A percentile compares a stretch with the other conserved stretches of the same genome.
Conservation (phyloP, 2,329 filamentous ascomycete species). For the Pseudogymnoascus sp. region DNA sequence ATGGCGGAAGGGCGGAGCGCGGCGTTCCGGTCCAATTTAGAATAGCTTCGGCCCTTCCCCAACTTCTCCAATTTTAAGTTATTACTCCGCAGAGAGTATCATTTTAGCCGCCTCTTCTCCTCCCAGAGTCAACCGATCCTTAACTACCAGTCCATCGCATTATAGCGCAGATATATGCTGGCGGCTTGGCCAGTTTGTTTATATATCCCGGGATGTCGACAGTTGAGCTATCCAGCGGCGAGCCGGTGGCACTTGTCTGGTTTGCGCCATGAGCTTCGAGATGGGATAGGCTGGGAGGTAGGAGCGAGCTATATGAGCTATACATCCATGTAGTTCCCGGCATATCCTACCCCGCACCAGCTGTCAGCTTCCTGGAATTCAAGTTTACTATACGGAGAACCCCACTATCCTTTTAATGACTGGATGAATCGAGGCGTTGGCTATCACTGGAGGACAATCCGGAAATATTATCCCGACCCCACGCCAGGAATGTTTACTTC, state of each 20-base stretch:
- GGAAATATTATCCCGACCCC: background rate
- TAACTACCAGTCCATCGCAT: background rate
- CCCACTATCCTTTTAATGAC: background rate
- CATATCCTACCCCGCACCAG: constrained; percentile 4
- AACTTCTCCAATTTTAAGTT: constrained; percentile 2
- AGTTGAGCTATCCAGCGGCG: background rate
- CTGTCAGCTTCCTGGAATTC: background rate
- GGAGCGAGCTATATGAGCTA: background rate
- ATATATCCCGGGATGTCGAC: background rate
- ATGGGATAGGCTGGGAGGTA: background rate
- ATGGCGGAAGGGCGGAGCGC: background rate
- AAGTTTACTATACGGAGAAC: no score
- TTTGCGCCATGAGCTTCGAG: background rate
- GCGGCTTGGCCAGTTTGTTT: background rate
- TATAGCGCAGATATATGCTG: background rate
- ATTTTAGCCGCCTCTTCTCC: background rate
- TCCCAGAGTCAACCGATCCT: background rate
- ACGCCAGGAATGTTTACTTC: background rate
- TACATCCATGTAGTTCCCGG: background rate
- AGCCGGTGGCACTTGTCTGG: background rate
- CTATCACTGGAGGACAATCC: background rate
- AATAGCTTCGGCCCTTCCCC: background rate
- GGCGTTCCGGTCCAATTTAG: background rate
- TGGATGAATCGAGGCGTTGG: background rate
- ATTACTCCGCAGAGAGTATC: background rate